Percentiles rank a stretch among this genome's conserved stretches.
Conservation (phyloP, 768 basidiomycete species). For the Serendipita sp. region DNA sequence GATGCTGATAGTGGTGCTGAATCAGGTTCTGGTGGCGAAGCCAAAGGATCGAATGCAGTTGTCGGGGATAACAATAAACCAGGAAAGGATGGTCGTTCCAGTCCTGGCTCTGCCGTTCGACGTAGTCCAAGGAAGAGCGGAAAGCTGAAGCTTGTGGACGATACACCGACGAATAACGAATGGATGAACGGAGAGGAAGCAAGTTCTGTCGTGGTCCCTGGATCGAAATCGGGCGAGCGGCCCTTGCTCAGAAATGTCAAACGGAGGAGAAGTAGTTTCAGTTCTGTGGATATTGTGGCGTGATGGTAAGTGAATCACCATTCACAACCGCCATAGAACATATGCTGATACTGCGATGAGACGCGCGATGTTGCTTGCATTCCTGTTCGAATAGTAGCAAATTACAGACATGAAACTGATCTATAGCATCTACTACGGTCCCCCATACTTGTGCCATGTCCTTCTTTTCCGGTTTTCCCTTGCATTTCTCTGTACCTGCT, state of each 20-base stretch:
- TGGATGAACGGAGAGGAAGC: slow-evolving; percentile 62
- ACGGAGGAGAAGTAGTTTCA: slow-evolving; percentile 73
- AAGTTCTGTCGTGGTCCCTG: slow-evolving; percentile 52
- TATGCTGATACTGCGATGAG: neutral
- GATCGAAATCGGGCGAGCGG: slow-evolving; percentile 46
- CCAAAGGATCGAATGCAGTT: slow-evolving; percentile 20
- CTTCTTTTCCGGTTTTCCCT: no score
- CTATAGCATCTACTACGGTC: no score
- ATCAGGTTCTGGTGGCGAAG: slow-evolving; percentile 17
- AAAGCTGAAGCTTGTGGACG: slow-evolving; percentile 3
- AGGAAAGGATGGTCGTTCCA: slow-evolving; percentile 14
- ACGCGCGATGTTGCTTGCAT: no score
- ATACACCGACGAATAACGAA: slow-evolving; percentile 29
- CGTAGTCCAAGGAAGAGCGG: slow-evolving; percentile 4
- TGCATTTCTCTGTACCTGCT: no score
- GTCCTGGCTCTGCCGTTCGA: neutral
- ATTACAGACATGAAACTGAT: no score
- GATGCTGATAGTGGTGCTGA: slow-evolving; percentile 5
- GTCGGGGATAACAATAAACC: slow-evolving; percentile 33
- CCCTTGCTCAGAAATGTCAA: slow-evolving; percentile 60
- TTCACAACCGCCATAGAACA: neutral
- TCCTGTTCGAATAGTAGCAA: no score
- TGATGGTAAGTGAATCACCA: slow-evolving; percentile 16
- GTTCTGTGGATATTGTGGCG: slow-evolving; percentile 70
- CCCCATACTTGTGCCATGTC: no score